Evolutionary conservation across 169 alveolate genomes (phyloP).

Genomic region (Theileria orientalis): DNA sequence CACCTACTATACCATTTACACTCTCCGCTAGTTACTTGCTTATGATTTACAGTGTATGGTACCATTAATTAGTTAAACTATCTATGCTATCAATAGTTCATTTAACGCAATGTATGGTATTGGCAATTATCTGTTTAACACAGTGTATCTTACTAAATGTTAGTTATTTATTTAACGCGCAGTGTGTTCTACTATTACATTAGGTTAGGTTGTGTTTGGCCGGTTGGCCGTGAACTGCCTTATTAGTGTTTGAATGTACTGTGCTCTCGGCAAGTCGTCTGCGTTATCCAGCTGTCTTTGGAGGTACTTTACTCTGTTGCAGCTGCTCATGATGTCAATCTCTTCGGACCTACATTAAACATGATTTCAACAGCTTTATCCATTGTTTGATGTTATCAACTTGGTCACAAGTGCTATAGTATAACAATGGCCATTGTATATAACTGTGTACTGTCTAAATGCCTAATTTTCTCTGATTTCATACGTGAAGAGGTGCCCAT

Average conservation of each 20-base stretch:
- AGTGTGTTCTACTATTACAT: neutral
- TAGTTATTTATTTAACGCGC: no score
- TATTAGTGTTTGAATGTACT: conserved; percentile 35
- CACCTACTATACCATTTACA: neutral
- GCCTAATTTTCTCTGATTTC: neutral
- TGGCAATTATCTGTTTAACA: no score
- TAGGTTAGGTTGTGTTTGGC: neutral
- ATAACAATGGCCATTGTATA: no score
- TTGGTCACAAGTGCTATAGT: no score
- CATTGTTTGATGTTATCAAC: no score
- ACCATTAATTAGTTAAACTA: neutral
- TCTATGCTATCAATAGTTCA: neutral
- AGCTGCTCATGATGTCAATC: conserved; percentile 45
- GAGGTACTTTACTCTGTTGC: conserved; percentile 43
- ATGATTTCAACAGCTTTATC: neutral
- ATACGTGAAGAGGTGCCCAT: conserved; percentile 61
- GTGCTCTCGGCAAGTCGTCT: conserved; percentile 35
- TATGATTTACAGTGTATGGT: neutral
- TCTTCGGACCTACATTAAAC: conserved; percentile 40
- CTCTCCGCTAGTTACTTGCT: no score
- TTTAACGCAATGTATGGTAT: no score
- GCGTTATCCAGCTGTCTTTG: conserved; percentile 43
- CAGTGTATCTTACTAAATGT: no score
- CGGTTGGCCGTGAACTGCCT: conserved; percentile 3
- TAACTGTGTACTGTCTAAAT: neutral